phyloP scores from a whole-genome alignment of 768 basidiomycete species.

The Pisolithus albus region DNA sequence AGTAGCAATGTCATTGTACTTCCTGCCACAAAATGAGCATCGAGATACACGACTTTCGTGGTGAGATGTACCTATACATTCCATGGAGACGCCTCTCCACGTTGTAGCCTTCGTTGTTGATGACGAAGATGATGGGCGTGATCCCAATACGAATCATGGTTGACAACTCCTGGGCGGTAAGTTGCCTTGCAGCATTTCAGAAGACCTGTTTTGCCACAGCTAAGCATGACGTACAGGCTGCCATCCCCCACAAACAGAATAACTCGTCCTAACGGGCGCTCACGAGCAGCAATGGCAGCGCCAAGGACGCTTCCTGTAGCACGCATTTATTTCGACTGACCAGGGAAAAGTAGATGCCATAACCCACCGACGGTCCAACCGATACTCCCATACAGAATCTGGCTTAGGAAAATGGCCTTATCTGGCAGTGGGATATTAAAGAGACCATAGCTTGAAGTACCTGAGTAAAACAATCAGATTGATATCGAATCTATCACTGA shows the following conservation, averaged over 20 bases:
- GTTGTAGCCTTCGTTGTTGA: conserved; percentile 80
- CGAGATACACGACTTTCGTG: neutral
- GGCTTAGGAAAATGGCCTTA: conserved; percentile 57
- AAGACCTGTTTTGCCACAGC: neutral
- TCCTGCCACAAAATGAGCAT: conserved; percentile 30
- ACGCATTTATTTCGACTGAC: neutral
- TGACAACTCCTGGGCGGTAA: conserved; percentile 77
- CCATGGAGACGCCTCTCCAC: conserved; percentile 81
- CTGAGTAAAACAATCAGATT: conserved; percentile 18
- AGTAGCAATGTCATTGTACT: conserved; percentile 81
- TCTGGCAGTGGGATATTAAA: conserved; percentile 73
- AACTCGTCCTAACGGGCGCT: conserved; percentile 54
- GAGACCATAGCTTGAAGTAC: conserved; percentile 81
- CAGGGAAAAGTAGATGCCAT: neutral
- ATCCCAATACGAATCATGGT: conserved; percentile 71
- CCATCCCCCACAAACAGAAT: conserved; percentile 87
- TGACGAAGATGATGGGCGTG: conserved; percentile 76
- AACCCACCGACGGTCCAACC: conserved; percentile 76
- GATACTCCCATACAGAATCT: conserved; percentile 89
- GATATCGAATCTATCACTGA: neutral
- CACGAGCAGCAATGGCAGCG: conserved; percentile 71
- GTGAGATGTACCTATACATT: conserved; percentile 34
- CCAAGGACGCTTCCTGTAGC: conserved; percentile 57
- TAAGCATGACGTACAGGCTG: conserved; percentile 47
- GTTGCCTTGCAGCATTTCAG: conserved; percentile 41